Base-by-base conservation (phyloP, 2,329 filamentous ascomycete genomes). In the Ophiocordyceps polyrhachis-furcata region DNA sequence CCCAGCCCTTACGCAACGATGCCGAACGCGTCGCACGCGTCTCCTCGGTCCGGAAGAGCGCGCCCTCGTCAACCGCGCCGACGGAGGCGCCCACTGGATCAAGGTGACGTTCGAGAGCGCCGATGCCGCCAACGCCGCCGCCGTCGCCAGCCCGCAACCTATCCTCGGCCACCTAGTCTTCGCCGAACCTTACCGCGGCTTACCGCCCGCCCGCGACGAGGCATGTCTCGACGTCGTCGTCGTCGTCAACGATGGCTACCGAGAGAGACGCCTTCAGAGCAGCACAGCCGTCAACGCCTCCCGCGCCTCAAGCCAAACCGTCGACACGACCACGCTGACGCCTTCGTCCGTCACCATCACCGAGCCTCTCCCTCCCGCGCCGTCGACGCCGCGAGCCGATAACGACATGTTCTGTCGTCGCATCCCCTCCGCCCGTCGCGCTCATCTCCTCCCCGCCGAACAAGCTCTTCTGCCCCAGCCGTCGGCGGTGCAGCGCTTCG, bases 51-150 rank as follows among this genome's bases (percentile, higher is more conserved):
- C 73, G 17, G 79, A 81, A 35, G 84, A 93, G 54, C 76, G 87
- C 46, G 69, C 73, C 44, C 82, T 88, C 59, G 84, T 89, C 56
- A 86, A 88, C 62, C 75, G 73, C 49, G 87, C 85, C 49, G 81
- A 81, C 41, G 83, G 86, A 43, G 89, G 89, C 40, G 74, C 83
- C 52, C 84, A 94, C 66, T 96, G 89, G 89, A 86, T 95, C 54
- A 87, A 87, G 60, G 69, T 88, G 45, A 88, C 83, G 1, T 88
- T 86, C 54, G 83, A 86, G 61, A 83, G 78, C 40, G 69, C 72
- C 43, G 73, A 81, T 51, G 79, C 81, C 2, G 83, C 81, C 19
- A 79, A 83, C 47, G 68, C 75, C 12, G 83, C 83, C 20, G 64
- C 79, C 40, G 81, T 73, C 56, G 73, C 74, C 45, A 85, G 81